Conservation (phyloP, 306 rosid genomes). For the Erythrophleum fordii region DNA sequence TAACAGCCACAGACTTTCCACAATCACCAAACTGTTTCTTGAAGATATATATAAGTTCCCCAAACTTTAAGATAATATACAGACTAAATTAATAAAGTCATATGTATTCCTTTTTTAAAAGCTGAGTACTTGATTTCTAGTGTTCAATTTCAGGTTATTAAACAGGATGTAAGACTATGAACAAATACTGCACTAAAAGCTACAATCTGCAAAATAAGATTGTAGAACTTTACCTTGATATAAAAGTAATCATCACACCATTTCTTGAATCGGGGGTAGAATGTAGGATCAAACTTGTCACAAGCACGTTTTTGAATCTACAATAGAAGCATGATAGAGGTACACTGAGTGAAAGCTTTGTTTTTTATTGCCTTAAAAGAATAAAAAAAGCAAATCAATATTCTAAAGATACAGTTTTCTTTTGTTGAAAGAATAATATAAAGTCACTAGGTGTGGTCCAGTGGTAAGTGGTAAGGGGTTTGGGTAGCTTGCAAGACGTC, state of each 20-base stretch:
- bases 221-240: slow-evolving; percentile 70
- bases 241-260: slow-evolving; percentile 99
- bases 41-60: not conserved
- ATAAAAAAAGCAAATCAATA: slow-evolving; percentile 6
- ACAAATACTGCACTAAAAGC: slow-evolving; percentile 26
- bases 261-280: slow-evolving; percentile 95
- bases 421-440: not conserved
- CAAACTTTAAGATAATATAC: slow-evolving; percentile 1
- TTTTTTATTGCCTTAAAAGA: slow-evolving; percentile 6
- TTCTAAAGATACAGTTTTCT: not conserved
- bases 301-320: slow-evolving; percentile 84
- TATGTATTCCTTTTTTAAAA: slow-evolving; percentile 12
- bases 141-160: not conserved
- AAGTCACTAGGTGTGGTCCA: not conserved
- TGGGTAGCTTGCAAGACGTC: not conserved
- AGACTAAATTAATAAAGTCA: not conserved
- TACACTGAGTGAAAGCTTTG: slow-evolving; percentile 8
- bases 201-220: slow-evolving; percentile 18
- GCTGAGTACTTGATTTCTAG: not conserved
- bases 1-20: not conserved
- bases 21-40: not conserved
- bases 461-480: not conserved
- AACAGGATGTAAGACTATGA: not conserved
- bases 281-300: slow-evolving; percentile 94
- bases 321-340: slow-evolving; percentile 30